phyloP scores from a whole-genome alignment of 116 monocot genomes.

The Trichopus zeylanicus region DNA sequence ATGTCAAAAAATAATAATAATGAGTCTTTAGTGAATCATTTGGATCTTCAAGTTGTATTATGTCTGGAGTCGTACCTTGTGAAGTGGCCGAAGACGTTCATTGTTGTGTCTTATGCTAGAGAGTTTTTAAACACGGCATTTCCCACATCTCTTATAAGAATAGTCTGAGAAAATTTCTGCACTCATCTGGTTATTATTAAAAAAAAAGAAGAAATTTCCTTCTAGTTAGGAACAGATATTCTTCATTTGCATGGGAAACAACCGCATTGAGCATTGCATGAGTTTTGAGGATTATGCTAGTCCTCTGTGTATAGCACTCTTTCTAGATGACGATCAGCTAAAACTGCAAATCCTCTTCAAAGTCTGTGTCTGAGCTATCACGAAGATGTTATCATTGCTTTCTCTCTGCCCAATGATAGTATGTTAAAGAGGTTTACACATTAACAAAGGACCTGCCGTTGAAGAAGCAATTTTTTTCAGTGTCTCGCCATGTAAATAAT shows the following conservation, averaged over 20 bases:
- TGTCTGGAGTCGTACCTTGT: constrained; percentile 86
- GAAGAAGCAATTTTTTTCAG: constrained; percentile 94
- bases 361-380: neutral
- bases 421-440: constrained; percentile 77
- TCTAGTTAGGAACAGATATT: constrained; percentile 93
- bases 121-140: constrained; percentile 95
- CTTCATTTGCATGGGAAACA: constrained; percentile 78
- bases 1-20: too few relatives aligned
- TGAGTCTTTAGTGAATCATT: too few relatives aligned
- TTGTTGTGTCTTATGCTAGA: constrained; percentile 98
- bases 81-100: constrained; percentile 99
- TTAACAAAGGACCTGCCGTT: constrained; percentile 52
- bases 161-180: neutral
- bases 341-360: neutral
- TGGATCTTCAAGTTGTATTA: constrained; percentile 99
- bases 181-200: neutral
- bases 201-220: too few relatives aligned
- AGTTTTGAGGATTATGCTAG: constrained; percentile 82
- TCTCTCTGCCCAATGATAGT: constrained; percentile 30
- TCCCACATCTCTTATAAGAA: neutral
- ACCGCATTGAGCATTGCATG: constrained; percentile 58
- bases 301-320: constrained; percentile 78
- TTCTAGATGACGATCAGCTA: constrained; percentile 76
- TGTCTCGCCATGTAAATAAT: constrained; percentile 87
- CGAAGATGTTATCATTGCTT: constrained; percentile 2